Conservation (phyloP, 352 stramenopile species). For the Pythium grandisporangium region DNA sequence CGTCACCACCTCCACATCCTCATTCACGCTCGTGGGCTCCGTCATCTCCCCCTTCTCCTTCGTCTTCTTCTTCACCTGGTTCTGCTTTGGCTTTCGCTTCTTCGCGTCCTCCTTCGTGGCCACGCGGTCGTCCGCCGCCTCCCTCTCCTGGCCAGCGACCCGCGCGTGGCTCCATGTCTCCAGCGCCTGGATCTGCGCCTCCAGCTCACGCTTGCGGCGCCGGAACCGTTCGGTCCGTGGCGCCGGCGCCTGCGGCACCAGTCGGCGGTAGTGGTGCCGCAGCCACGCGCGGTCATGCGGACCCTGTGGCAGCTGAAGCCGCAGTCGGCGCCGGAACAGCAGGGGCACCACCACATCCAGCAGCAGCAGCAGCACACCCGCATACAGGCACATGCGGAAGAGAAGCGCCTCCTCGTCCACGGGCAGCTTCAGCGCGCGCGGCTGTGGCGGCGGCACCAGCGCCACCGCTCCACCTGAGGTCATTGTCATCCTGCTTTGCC, state of each 20-base stretch:
- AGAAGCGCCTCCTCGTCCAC: conserved; percentile 37
- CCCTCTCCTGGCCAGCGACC: no score
- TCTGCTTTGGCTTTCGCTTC: neutral
- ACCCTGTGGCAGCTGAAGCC: conserved; percentile 26
- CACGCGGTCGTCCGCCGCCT: no score
- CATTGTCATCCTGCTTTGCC: no score
- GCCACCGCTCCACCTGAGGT: no score
- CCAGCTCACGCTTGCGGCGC: conserved; percentile 24
- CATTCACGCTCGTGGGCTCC: no score
- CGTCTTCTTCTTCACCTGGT: conserved; percentile 1
- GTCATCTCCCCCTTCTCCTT: no score
- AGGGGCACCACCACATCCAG: conserved; percentile 40
- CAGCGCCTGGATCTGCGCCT: conserved; percentile 24
- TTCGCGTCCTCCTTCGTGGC: no score
- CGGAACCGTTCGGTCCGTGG: conserved; percentile 30
- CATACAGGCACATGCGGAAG: conserved; percentile 47
- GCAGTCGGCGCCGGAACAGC: conserved; percentile 44
- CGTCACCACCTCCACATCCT: no score
- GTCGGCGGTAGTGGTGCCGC: conserved; percentile 7
- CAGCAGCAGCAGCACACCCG: conserved; percentile 36
- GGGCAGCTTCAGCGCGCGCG: no score
- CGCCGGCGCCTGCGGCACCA: conserved; percentile 8
- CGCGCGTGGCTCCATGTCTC: no score
- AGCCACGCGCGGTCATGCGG: no score
- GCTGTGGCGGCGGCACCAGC: conserved; percentile 42